phyloP scores from a whole-genome alignment of 495 filamentous ascomycete species.

The Xylaria sp. region DNA sequence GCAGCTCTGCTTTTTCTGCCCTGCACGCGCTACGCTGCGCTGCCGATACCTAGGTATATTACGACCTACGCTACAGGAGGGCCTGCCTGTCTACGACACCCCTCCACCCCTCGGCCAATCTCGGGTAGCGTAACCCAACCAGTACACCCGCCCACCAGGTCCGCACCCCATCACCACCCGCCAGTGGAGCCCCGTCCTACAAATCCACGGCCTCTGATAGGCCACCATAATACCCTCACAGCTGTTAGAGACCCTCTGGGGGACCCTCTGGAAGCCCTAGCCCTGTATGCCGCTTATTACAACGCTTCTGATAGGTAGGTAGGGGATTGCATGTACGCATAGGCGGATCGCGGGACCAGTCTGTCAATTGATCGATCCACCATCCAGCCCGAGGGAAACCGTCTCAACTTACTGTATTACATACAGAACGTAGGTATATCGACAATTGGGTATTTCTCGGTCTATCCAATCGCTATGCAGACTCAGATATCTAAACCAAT shows the following conservation, averaged over 20 bases:
- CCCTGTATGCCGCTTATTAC: constrained; percentile 14
- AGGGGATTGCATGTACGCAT: too few species aligned
- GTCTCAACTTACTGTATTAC: too few species aligned
- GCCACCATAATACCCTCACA: neutral
- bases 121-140: constrained; percentile 35
- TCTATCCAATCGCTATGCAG: neutral
- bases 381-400: neutral
- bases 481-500: neutral
- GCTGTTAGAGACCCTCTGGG: neutral
- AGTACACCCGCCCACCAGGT: constrained; percentile 12
- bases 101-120: constrained; percentile 40
- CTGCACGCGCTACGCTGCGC: neutral
- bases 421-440: neutral
- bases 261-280: neutral
- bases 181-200: neutral
- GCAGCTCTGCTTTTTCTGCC: neutral
- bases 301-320: constrained; percentile 12
- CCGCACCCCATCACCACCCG: neutral
- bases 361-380: neutral
- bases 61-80: constrained; percentile 8
- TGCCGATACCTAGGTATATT: too few species aligned
- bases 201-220: constrained; percentile 8
- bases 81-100: too few species aligned
- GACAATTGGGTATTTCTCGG: neutral
- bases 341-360: neutral